Percentiles rank a stretch among this genome's conserved stretches.
Conservation (phyloP, 495 filamentous ascomycete species). For the Bacidia rubella region DNA sequence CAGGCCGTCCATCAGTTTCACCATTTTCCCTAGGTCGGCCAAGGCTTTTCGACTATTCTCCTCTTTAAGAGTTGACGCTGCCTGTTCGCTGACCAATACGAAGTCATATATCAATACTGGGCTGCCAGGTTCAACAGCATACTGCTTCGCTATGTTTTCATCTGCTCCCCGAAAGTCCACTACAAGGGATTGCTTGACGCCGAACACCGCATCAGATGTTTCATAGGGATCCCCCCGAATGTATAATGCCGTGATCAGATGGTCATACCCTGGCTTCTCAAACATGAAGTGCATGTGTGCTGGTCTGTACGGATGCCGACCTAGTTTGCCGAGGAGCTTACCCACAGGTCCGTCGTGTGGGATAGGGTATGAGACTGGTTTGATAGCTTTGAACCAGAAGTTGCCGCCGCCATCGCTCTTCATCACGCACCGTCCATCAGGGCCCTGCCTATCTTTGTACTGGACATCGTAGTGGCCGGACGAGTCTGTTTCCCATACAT, state of each 20-base stretch:
- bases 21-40: slow-evolving; percentile 52
- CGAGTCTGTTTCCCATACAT: slow-evolving; percentile 91
- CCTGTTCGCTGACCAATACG: slow-evolving; percentile 57
- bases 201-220: slow-evolving; percentile 83
- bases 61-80: slow-evolving; percentile 53
- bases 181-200: slow-evolving; percentile 74
- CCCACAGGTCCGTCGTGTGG: slow-evolving; percentile 85
- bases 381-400: slow-evolving; percentile 84
- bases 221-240: slow-evolving; percentile 76
- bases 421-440: slow-evolving; percentile 75
- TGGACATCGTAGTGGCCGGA: slow-evolving; percentile 86
- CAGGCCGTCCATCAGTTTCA: slow-evolving; percentile 70
- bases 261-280: slow-evolving; percentile 70
- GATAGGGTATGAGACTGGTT: slow-evolving; percentile 80
- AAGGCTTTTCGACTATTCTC: slow-evolving; percentile 62
- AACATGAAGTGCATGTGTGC: slow-evolving; percentile 96
- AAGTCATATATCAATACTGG: slow-evolving; percentile 56
- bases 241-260: slow-evolving; percentile 83
- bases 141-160: slow-evolving; percentile 43
- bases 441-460: slow-evolving; percentile 50
- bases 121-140: slow-evolving; percentile 39
- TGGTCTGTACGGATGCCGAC: slow-evolving; percentile 68
- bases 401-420: slow-evolving; percentile 50
- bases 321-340: slow-evolving; percentile 53
- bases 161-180: slow-evolving; percentile 57